phyloP scores from a whole-genome alignment of 495 filamentous ascomycete species.

The Hypoxylon lenormandii region DNA sequence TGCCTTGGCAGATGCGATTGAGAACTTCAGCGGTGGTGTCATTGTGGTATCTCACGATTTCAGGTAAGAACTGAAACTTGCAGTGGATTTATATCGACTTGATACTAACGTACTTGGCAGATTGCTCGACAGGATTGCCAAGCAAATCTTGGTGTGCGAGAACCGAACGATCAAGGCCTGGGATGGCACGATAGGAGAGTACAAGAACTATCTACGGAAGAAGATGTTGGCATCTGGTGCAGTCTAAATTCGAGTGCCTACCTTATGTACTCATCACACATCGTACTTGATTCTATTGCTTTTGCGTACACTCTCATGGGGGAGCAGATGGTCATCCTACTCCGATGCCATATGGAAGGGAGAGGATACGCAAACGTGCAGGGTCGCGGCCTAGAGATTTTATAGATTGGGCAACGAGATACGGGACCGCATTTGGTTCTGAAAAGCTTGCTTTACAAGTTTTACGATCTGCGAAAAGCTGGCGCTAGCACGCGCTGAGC shows the following conservation, averaged over 20 bases:
- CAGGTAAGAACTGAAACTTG: slow-evolving; percentile 68
- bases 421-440: slow-evolving; percentile 20
- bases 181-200: slow-evolving; percentile 88
- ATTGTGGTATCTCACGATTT: slow-evolving; percentile 99
- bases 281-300: slow-evolving; percentile 8
- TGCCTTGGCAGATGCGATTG: slow-evolving; percentile 96
- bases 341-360: slow-evolving; percentile 4
- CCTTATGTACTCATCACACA: background rate
- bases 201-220: slow-evolving; percentile 98
- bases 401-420: slow-evolving; percentile 43
- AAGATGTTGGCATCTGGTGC: slow-evolving; percentile 83
- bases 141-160: slow-evolving; percentile 99
- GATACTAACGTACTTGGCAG: slow-evolving; percentile 59
- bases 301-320: background rate
- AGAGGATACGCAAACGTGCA: slow-evolving; percentile 17
- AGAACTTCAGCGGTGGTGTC: slow-evolving; percentile 93
- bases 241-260: slow-evolving; percentile 60
- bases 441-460: slow-evolving; percentile 30
- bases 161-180: slow-evolving; percentile 89
- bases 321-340: slow-evolving; percentile 16
- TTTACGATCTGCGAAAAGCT: slow-evolving; percentile 20
- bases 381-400: slow-evolving; percentile 32
- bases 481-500: slow-evolving; percentile 4
- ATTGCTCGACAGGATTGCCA: slow-evolving; percentile 98
- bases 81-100: background rate